Evolutionary conservation across 176 grass and related monocot species (phyloP), one percentile per base, ranked within the genome.

Genomic region (Raddia distichophylla): DNA sequence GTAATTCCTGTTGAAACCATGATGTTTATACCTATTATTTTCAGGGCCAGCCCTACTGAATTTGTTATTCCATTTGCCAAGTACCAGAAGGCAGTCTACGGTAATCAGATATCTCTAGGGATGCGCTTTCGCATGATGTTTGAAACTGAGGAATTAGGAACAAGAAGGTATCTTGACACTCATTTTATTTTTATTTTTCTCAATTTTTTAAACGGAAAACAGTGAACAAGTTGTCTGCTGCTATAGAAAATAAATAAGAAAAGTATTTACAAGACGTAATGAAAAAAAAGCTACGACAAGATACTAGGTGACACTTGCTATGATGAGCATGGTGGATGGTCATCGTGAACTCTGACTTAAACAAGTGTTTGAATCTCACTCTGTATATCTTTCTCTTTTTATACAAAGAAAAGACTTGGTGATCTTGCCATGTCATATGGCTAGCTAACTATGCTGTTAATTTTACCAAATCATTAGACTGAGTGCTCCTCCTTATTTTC

Each of bases 71-170:
- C 93, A 0, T 90, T 97, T 55, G 83, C 94, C 7, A 93, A 97
- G 74, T 97, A 93, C 76, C 84, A 90, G 71, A 97, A 93, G 57
- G 87, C 94, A 72, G 73, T 91, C 64, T 97, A 97, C 89, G 75
- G 76, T 63, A 93, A 87, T 69, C 91, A 87, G 73, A 78, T 97
- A 67, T 97, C 94, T 49, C 76, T 97, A 74, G 94, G 94, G 20
- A 97, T 97, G 94, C 94, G 94, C 70, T 97, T 97, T 54, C 88
- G 91, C 32, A 97, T 97, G 93, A 79, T 91, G 80, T 97, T 97
- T 79, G 93, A 97, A 80, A 97, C 94, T 17, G 94, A 97, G 83
- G 94, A 97, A 83, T 89, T 87, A 82, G 79, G 91, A 64, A 94
- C 87, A 55, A 76, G 90, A 87, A 92, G 86, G 89, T 94, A 91